These are phyloP conservation scores for Sordariomycetes sp. DNA, from an alignment of 2,329 filamentous ascomycete genomes.

Conservation along the genomic window DNA sequence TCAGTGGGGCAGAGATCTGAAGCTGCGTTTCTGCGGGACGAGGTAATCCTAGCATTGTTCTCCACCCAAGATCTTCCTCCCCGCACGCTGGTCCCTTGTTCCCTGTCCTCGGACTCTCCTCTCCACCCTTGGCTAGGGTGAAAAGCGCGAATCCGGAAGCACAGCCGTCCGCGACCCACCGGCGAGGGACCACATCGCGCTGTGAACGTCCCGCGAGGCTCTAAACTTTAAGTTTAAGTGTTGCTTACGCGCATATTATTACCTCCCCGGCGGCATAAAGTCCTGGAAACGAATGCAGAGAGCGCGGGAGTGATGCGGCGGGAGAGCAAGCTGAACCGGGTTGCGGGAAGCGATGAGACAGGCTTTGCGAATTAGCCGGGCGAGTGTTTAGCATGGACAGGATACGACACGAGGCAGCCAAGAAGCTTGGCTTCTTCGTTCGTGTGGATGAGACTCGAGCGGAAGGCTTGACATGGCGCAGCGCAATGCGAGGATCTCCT, in stretches of 20 bases:
- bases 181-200: neutral
- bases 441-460: neutral
- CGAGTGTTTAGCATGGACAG: neutral
- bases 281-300: neutral
- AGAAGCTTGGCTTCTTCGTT: neutral
- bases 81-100: neutral
- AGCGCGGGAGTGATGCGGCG: neutral
- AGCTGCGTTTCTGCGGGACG: too few species aligned
- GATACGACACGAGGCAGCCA: neutral
- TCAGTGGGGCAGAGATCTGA: too few species aligned
- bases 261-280: too few species aligned
- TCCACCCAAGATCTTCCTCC: too few species aligned
- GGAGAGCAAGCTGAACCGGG: neutral
- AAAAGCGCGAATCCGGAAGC: neutral
- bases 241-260: too few species aligned
- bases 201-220: neutral
- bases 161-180: neutral
- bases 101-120: too few species aligned
- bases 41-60: too few species aligned
- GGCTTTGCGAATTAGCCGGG: neutral
- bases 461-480: neutral
- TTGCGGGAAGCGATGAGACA: neutral
- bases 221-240: neutral
- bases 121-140: neutral
- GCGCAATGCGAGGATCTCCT: too few species aligned